Conservation (phyloP, 2,329 filamentous ascomycete species). For the Botrytis fragariae region DNA sequence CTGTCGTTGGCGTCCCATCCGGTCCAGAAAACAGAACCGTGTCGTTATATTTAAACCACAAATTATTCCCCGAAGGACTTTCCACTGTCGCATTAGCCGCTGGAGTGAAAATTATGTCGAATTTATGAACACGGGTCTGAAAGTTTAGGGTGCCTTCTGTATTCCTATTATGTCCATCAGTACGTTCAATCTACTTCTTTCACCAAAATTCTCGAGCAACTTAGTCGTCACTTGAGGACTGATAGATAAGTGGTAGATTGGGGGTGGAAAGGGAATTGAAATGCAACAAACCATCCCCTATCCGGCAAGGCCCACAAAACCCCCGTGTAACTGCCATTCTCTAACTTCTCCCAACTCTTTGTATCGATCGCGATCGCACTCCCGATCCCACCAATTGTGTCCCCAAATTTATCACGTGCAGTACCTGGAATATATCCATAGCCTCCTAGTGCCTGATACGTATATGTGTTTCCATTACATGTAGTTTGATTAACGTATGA, state of each 20-base stretch:
- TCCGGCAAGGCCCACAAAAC: slow-evolving; percentile 64
- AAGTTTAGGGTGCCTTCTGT: slow-evolving; percentile 68
- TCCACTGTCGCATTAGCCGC: slow-evolving; percentile 49
- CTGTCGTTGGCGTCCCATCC: slow-evolving; percentile 59
- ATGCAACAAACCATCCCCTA: slow-evolving; percentile 57
- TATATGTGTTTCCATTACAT: slow-evolving; percentile 55
- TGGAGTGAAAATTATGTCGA: slow-evolving; percentile 57
- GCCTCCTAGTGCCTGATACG: slow-evolving; percentile 65
- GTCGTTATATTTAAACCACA: slow-evolving; percentile 61
- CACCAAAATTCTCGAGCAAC: background rate
- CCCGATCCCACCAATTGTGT: slow-evolving; percentile 67
- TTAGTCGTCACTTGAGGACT: background rate
- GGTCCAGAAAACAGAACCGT: slow-evolving; percentile 64
- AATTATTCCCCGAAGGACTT: slow-evolving; percentile 57
- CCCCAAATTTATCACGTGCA: slow-evolving; percentile 63
- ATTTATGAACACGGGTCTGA: slow-evolving; percentile 66
- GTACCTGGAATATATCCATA: slow-evolving; percentile 60
- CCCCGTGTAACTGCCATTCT: slow-evolving; percentile 53
- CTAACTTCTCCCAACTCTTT: slow-evolving; percentile 55
- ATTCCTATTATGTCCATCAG: slow-evolving; percentile 48
- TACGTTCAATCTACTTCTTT: background rate
- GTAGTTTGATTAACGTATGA: slow-evolving; percentile 27
- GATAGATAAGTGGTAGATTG: background rate
- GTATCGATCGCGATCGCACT: slow-evolving; percentile 63
- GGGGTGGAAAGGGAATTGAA: background rate